Evolutionary conservation across 805 yeast genomes (phyloP), one percentile per base, ranked within the genome.

Genomic region (Wickerhamomyces silvicola): DNA sequence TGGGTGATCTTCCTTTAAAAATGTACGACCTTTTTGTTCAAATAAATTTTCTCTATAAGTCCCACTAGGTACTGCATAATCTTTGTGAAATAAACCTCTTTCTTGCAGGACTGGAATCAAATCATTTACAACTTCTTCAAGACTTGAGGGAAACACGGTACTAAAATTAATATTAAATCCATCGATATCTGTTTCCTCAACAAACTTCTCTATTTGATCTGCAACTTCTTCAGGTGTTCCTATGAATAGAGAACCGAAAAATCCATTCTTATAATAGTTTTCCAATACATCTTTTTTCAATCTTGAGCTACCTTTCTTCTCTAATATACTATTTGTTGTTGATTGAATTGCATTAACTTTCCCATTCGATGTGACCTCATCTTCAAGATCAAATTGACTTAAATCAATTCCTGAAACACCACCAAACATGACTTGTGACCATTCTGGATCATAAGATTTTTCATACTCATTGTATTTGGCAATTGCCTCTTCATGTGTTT

Each of bases 401-500:
- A 61, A 46, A 31, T 61, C 65, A 30, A 60, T 45, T 1, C 66
- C 66, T 3, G 65, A 61, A 4, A 63, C 57, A 8, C 66, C 67
- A 23, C 64, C 52, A 37, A 62, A 61, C n/a, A 59, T 39, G 1
- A 61, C 62, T 31, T 57, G 61, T 3, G 61, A 60, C 7, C 65
- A 66, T 30, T 57, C 65, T 10, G 46, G 27, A 37, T 56, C 60
- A 7, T 52, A 8, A 58, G 39, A 15, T 56, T 31, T 32, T 31
- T 44, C 39, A 33, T 30, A 56, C 57, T 24, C 48, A 42, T 36
- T 47, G 56, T n/a, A n/a, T 31, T 64, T 62, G 10, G 38, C 50
- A 23, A 40, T 50, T 7, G 70, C 70, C 33, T 58, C 65, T 32
- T 64, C 63, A 26, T 56, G 57, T 9, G 66, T 61, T 19, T 42